Evolutionary conservation across 164 flowering plant species (phyloP).

Genomic region (Magnolia sinica): DNA sequence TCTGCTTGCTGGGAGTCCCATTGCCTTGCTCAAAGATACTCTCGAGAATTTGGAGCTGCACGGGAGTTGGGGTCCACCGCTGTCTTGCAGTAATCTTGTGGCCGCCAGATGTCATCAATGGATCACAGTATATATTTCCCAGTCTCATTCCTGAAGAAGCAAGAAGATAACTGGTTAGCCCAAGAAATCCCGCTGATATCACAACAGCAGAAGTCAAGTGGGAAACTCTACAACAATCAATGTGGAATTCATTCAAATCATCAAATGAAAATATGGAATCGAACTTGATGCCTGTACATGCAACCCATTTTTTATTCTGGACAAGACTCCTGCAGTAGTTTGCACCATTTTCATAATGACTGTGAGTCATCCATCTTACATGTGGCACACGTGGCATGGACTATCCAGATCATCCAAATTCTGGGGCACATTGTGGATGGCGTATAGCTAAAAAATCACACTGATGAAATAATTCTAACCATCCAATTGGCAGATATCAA

Average conservation of each 20-base stretch:
- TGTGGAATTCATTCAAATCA: not conserved
- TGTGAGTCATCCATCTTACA: not conserved
- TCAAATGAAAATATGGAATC: not conserved
- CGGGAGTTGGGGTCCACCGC: slow-evolving; percentile 93
- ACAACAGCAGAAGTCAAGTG: not conserved
- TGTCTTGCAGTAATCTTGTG: slow-evolving; percentile 88
- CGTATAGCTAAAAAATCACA: too few species aligned
- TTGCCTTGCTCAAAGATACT: slow-evolving; percentile 82
- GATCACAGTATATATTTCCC: slow-evolving; percentile 82
- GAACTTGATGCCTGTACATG: not conserved
- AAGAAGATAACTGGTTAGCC: not conserved
- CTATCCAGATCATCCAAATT: too few species aligned
- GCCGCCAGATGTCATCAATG: slow-evolving; percentile 64
- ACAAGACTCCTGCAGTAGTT: not conserved
- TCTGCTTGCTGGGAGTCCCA: slow-evolving; percentile 95
- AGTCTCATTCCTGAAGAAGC: slow-evolving; percentile 61
- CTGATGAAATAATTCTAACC: too few species aligned
- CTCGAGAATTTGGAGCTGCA: slow-evolving; percentile 94
- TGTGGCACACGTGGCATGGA: not conserved
- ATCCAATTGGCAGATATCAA: too few species aligned
- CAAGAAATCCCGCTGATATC: not conserved
- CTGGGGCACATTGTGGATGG: too few species aligned
- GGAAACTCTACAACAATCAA: not conserved
- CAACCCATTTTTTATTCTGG: not conserved
- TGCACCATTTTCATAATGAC: not conserved